phyloP scores from a whole-genome alignment of 306 rosid genomes.

The Acacia confusa region DNA sequence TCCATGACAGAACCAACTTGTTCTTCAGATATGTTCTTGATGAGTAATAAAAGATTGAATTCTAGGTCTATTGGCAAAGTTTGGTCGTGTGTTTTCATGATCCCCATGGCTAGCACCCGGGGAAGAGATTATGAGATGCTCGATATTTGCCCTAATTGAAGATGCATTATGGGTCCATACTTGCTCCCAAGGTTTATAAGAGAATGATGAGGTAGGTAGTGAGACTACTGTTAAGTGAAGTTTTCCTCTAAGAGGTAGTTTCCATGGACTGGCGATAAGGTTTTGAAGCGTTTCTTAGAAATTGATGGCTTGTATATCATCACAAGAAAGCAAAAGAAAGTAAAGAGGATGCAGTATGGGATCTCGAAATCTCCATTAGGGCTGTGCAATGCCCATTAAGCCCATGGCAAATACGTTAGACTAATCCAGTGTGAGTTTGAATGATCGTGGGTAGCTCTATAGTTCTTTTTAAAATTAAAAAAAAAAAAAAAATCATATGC shows the following conservation, averaged over 20 bases:
- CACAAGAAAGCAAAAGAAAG: too few relatives aligned
- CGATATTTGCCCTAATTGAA: not conserved
- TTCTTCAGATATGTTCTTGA: not conserved
- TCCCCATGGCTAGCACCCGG: not conserved
- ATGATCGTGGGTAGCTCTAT: too few relatives aligned
- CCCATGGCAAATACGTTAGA: too few relatives aligned
- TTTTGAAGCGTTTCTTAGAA: too few relatives aligned
- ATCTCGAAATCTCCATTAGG: too few relatives aligned
- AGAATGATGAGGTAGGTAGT: not conserved
- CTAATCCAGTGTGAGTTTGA: too few relatives aligned
- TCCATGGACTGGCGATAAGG: not conserved
- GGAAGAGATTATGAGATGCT: not conserved
- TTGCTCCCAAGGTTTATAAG: constrained; percentile 14
- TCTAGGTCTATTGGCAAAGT: not conserved
- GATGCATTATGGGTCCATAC: constrained; percentile 11
- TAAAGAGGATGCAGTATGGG: too few relatives aligned
- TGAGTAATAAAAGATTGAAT: not conserved
- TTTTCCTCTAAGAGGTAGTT: constrained; percentile 23
- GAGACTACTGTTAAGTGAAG: not conserved
- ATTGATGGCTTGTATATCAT: too few relatives aligned
- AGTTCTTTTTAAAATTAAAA: too few relatives aligned
- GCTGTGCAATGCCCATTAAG: too few relatives aligned
- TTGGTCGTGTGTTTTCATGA: not conserved
- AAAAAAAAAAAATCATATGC: too few relatives aligned
- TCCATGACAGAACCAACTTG: not conserved